A percentile compares a stretch with the other conserved stretches of the same genome.
Evolutionary conservation across 306 rosid species (phyloP).

Genomic region (Cucurbita pepo): DNA sequence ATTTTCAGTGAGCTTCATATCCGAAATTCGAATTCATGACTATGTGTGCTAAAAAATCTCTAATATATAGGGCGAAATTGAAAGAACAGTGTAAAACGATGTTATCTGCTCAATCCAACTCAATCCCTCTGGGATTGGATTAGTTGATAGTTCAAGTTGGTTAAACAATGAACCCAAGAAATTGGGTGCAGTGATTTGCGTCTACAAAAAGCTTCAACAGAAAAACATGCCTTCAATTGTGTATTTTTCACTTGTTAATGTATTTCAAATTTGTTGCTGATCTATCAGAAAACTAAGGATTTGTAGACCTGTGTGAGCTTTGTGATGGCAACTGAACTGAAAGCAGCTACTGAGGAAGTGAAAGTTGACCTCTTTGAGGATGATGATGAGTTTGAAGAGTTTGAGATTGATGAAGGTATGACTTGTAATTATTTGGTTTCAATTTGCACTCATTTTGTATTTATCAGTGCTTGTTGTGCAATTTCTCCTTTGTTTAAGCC

Average conservation of each 20-base stretch:
- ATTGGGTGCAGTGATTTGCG: background rate
- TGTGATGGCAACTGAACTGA: conserved; percentile 52
- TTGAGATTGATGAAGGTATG: conserved; percentile 53
- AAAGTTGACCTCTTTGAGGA: conserved; percentile 81
- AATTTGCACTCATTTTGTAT: background rate
- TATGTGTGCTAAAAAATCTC: background rate
- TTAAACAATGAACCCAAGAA: background rate
- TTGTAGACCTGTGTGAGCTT: conserved; percentile 8
- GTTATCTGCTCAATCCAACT: background rate
- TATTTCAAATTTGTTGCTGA: background rate
- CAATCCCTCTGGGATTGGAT: background rate
- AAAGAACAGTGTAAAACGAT: background rate
- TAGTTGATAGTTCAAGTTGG: background rate
- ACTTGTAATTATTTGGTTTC: background rate
- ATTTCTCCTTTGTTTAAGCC: background rate
- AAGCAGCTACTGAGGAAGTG: conserved; percentile 42
- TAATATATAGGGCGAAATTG: background rate
- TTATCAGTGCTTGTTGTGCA: background rate
- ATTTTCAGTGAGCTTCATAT: too few species aligned
- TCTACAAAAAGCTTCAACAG: background rate
- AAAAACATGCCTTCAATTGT: background rate
- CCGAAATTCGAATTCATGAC: background rate
- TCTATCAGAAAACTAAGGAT: background rate
- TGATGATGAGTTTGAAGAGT: conserved; percentile 66
- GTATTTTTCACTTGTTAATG: background rate